A percentile compares a stretch with the other conserved stretches of the same genome.
Conservation (phyloP, 257 asterid genomes). For the Plantago ovata region DNA sequence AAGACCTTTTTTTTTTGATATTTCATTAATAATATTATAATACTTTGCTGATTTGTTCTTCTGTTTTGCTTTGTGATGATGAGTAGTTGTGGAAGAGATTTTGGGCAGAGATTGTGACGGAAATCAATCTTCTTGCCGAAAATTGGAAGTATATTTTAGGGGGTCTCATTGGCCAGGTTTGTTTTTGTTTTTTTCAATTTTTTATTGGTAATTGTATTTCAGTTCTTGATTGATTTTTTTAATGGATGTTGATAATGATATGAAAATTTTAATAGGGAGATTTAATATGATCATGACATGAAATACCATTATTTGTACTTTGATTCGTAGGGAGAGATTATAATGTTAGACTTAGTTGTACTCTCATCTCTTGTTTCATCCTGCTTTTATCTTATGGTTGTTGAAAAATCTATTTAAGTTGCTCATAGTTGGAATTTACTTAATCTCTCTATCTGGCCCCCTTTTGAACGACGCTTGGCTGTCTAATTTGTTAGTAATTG, state of each 20-base stretch:
- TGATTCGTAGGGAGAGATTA: no score
- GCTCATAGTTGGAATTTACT: no score
- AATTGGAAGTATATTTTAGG: constrained; percentile 78
- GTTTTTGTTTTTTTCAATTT: constrained; percentile 8
- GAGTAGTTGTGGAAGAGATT: constrained; percentile 78
- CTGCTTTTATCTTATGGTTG: no score
- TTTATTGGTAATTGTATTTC: not conserved
- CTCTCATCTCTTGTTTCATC: no score
- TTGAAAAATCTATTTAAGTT: no score
- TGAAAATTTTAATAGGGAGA: no score
- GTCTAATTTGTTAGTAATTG: no score
- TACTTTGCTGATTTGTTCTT: constrained; percentile 14
- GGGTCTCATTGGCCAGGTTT: constrained; percentile 69
- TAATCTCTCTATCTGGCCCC: no score
- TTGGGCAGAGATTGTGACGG: constrained; percentile 64
- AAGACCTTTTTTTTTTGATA: constrained; percentile 8
- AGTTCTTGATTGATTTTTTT: constrained; percentile 18
- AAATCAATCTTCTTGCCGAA: constrained; percentile 75
- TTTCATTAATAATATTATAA: constrained; percentile 9
- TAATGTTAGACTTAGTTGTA: no score
- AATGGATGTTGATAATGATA: not conserved
- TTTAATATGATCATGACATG: no score
- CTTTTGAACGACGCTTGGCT: no score
- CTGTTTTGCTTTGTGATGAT: constrained; percentile 6
- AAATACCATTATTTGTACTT: no score